phyloP scores from a whole-genome alignment of 202 grass and related monocot species.

The Panicum virgatum region DNA sequence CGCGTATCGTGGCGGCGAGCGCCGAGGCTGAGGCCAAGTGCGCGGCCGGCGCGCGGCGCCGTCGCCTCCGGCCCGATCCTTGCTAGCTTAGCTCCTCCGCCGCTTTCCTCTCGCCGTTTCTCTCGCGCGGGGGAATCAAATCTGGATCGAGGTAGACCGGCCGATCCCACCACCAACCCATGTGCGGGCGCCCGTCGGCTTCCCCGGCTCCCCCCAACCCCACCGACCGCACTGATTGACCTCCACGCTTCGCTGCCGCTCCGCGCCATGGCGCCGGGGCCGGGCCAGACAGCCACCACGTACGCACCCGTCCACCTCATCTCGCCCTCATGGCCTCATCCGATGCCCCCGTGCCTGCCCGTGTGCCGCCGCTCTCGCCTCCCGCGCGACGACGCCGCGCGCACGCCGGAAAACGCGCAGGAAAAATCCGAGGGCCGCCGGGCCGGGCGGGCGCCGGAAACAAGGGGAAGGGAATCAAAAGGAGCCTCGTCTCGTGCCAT shows the following conservation, averaged over 20 bases:
- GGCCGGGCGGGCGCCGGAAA: neutral
- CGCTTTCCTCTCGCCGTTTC: neutral
- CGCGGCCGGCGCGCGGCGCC: no score
- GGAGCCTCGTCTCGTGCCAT: neutral
- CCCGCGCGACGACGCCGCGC: neutral
- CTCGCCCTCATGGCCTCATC: neutral
- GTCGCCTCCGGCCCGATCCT: no score
- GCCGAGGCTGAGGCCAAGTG: no score
- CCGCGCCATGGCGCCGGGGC: neutral
- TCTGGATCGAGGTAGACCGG: neutral
- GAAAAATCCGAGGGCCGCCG: neutral
- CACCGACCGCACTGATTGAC: constrained; percentile 30
- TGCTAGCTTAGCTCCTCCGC: neutral
- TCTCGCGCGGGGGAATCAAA: neutral
- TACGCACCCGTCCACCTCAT: neutral
- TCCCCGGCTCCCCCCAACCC: neutral
- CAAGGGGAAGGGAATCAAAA: neutral
- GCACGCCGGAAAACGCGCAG: neutral
- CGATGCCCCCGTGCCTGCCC: neutral
- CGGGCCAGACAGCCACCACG: neutral
- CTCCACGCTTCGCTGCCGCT: neutral
- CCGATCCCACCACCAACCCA: neutral
- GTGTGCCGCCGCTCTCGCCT: neutral
- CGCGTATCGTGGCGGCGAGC: no score
- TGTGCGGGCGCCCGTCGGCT: neutral